Evolutionary conservation across 1,139 yeast species (phyloP), one percentile per base, ranked within the genome.

Genomic region (Debaryomyces fabryi): DNA sequence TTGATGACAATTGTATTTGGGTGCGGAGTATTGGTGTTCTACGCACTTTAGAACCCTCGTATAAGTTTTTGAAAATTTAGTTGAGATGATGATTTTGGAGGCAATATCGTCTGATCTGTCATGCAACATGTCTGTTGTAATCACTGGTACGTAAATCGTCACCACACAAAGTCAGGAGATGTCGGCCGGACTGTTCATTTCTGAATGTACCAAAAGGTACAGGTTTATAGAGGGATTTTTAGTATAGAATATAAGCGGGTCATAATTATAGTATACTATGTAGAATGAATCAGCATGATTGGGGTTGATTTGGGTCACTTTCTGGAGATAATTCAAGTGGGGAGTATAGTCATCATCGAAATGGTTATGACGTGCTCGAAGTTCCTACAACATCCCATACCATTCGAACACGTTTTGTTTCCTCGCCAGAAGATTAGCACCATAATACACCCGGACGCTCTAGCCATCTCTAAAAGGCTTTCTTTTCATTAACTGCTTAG

Each of bases 11-110:
- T 70, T 7, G 76, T 72, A 24, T 49, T 64, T 38, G 76, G 74
- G 1, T 65, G 69, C 34, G 67, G 72, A 4, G 65, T 72, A 13
- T 62, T 72, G 51, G 68, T 72, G n/a, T 71, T 72, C 55, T 69
- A 64, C 49, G 77, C 77, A 3, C 57, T 71, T 41, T 67, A 55
- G 52, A 33, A 16, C 27, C 8, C 27, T 9, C 20, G 15, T 18
- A 10, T 29, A 25, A 15, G 24, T 12, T 10, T 10, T 15, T 24
- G 15, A 29, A 12, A 39, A 6, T 20, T 18, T 18, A n/a, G 20
- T 23, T 12, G 20, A 38, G 10, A 16, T 9, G 15, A n/a, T 24
- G 13, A 27, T 4, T n/a, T 32, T 32, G n/a, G 12, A 3, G 2
- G 12, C 8, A 15, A 7, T 16, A 32, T 9, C 34, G 20, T 13